Evolutionary conservation across 306 rosid species (phyloP), one percentile per base, ranked within the genome.

Genomic region (Acmispon strigosus): DNA sequence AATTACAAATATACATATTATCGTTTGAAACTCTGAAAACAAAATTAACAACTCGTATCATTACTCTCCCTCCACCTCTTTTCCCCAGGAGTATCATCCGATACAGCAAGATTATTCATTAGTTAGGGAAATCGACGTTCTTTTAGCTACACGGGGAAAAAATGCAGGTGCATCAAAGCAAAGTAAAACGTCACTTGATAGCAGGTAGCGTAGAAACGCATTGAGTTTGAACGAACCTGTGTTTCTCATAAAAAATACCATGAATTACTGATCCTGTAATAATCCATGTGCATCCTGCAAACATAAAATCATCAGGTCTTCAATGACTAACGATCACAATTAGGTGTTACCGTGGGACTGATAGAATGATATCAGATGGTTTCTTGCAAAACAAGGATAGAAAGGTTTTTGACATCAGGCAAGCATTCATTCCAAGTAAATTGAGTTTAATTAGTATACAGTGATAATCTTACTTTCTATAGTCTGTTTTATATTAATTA

Each of bases 251-350:
- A 32, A 62, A 51, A 52, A 39, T 15, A 47, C 20, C 1, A 63
- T 2, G 15, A 74, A 41, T 15, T 43, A 41, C 65, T 52, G 41
- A 74, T 16, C 60, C 14, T 48, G 15, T 53, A 57, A n/a, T 20
- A 34, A 50, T n/a, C 66, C 27, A 45, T 8, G 10, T 52, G 73
- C 3, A 60, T 42, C 61, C 75, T 73, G 72, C 24, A 60, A 66
- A 73, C 1, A 61, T 41, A 66, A 65, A 72, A 39, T 22, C 36
- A 65, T 16, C 24, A 36, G 11, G 56, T 47, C 63, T 55, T 50
- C 44, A 29, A 49, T 36, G 15, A 57, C 45, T 19, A 42, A 55
- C 37, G 29, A 55, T 43, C 42, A 29, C 15, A 69, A 16, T 39
- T 22, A 39, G 52, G 72, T 54, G 67, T 7, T 18, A 36, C 59